Base-by-base conservation (phyloP, 805 yeast species). In the Candida endomychidarum region DNA sequence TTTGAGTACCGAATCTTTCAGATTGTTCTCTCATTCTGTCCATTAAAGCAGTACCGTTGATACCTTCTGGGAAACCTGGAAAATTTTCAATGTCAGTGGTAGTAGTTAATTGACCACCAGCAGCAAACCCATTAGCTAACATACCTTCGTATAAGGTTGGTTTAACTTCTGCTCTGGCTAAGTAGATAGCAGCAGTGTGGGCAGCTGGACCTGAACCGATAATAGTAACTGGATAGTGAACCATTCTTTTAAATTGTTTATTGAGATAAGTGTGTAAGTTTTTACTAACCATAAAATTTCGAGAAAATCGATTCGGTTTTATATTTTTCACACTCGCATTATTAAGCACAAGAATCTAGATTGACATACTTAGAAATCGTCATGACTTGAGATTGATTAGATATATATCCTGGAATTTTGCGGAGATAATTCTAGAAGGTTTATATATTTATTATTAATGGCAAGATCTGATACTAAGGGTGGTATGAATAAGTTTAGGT, bases 161-260 rank as follows among this genome's bases (percentile, higher is more conserved):
- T 67, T 85, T 82, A 60, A 89, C 80, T 74, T 93, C 99, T 30
- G 99, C 99, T 67, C 99, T 83, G 21, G 98, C 83, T 40, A 93
- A 74, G 67, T 93, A 93, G 64, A 93, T 87, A 50, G 99, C 99
- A 37, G 99, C 99, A 31, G 99, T 93, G 76, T 93, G 96, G 41
- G 97, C 99, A 42, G 99, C 99, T 42, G 99, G 99, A 54, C 99
- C 99, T 40, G 97, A 90, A 32, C 99, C 98, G 46, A 87, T 81
- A 56, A 87, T 84, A 22, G 93, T 86, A 46, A 86, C 95, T 72
- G 74, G 79, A 70, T 86, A 80, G 64, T 86, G 95, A 56, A 77
- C 84, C 90, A 83, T 83, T 77, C 75, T 78, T 34, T 3, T 22
- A 21, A 32, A 18, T 12, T 12, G 14, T 21, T 26, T 33, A 11